A percentile compares a stretch with the other conserved stretches of the same genome.
phyloP scores from a whole-genome alignment of 163 green algal species.

The Scenedesmus sp. region DNA sequence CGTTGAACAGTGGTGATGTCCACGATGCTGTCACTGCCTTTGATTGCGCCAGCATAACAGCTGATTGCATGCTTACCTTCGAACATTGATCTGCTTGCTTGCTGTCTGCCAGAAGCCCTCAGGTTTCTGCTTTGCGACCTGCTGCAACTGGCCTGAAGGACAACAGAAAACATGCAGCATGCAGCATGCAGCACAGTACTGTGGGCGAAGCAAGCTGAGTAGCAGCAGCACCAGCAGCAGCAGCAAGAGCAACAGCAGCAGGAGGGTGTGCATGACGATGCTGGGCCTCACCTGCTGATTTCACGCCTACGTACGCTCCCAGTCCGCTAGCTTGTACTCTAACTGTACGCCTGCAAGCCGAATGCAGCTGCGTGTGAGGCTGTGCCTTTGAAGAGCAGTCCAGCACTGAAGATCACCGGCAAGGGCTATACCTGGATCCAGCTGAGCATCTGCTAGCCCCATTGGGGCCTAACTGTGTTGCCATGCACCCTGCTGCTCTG shows the following conservation, averaged over 20 bases:
- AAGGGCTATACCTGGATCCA: constrained; percentile 15
- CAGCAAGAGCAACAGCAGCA: background rate
- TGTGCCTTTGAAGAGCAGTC: background rate
- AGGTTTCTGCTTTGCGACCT: constrained; percentile 45
- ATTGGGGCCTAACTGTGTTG: constrained; percentile 25
- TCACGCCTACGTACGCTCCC: constrained; percentile 61
- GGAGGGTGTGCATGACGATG: background rate
- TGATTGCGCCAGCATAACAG: background rate
- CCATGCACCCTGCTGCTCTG: constrained; percentile 2
- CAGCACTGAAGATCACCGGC: constrained; percentile 10
- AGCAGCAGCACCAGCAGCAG: constrained; percentile 5
- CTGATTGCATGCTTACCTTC: constrained; percentile 14
- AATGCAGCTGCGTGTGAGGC: background rate
- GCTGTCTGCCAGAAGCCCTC: constrained; percentile 53
- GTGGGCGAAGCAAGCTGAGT: background rate
- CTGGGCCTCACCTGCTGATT: constrained; percentile 60
- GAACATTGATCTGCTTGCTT: constrained; percentile 56
- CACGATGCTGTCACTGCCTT: background rate
- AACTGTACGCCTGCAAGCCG: constrained; percentile 25
- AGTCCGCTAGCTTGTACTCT: constrained; percentile 44
- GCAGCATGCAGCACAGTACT: background rate
- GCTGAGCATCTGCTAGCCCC: background rate
- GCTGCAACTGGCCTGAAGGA: constrained; percentile 46
- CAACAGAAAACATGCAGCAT: background rate
- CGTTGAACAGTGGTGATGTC: background rate